Base-by-base conservation (phyloP, 1,284 basidiomycete genomes). In the Taiwanofungus camphoratus region DNA sequence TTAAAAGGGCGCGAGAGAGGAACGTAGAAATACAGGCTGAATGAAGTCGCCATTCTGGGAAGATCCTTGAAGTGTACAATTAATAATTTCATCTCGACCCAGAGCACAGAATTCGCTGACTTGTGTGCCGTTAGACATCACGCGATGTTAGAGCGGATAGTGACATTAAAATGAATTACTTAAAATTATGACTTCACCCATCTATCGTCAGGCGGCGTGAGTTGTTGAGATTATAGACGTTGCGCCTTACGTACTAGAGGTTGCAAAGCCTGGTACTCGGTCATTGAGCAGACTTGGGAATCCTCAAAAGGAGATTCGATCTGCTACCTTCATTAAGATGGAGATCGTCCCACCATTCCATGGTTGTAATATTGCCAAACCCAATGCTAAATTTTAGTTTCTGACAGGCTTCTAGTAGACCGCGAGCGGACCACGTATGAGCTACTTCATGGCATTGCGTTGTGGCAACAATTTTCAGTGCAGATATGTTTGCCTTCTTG, bases 281-380 rank as follows among this genome's bases (percentile, higher is more conserved):
- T 29, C 26, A 29, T 8, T 1, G n/a, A 1, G 9, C 26, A n/a
- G 1, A 29, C 26, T 9, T n/a, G 9, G 26, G n/a, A 29, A n/a
- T 6, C 3, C 11, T 2, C 69, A 71, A 26, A 40, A n/a, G 18
- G n/a, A 3, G 15, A 26, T 11, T 20, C 22, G 5, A 23, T 4
- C 5, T 15, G 32, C 29, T 39, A 76, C 80, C 82, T 75, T 88
- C 84, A 51, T 92, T 92, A 57, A 93, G 70, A 61, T 86, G 92
- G 34, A 93, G 71, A 63, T 89, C 86, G 53, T 91, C 85, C 92
- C 92, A 95, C 91, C 91, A 96, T 55, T 80, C 78, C 87, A 93
- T 92, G 1, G 91, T 95, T 13, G 88, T 86, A 56, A 93, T 89
- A 62, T 94, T 86, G 36, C 91, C 90, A 58, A 93, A 93, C 87